Conservation (phyloP, 768 basidiomycete genomes). For the Lenzites betulinus region DNA sequence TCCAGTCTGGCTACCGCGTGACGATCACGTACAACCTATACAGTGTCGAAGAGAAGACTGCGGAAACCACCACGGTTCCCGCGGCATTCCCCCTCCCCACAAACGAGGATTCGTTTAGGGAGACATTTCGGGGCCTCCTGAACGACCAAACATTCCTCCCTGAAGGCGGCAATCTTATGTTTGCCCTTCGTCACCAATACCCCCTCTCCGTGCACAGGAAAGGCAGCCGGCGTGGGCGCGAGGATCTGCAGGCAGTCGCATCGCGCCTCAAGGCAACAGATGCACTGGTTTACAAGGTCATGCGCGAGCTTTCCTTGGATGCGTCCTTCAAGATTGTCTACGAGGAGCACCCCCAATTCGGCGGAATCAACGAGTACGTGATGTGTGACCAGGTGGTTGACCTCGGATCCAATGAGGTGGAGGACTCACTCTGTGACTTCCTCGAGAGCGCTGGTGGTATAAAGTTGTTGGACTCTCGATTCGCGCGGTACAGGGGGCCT, state of each 20-base stretch:
- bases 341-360: background rate
- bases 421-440: background rate
- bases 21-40: slow-evolving; percentile 49
- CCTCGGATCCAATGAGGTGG: too few species aligned
- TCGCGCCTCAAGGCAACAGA: slow-evolving; percentile 16
- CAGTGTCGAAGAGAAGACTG: slow-evolving; percentile 8
- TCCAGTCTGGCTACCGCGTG: slow-evolving; percentile 44
- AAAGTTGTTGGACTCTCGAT: background rate
- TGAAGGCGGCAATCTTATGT: slow-evolving; percentile 42
- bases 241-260: background rate
- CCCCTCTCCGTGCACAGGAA: too few species aligned
- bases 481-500: background rate
- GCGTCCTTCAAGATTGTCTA: slow-evolving; percentile 4
- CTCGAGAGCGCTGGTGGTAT: background rate
- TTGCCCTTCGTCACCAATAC: slow-evolving; percentile 42
- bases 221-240: background rate
- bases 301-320: slow-evolving; percentile 2
- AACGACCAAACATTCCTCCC: slow-evolving; percentile 38
- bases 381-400: slow-evolving; percentile 5
- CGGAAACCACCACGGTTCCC: background rate
- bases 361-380: background rate
- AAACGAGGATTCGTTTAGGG: slow-evolving; percentile 13
- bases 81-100: background rate
- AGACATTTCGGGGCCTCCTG: slow-evolving; percentile 33
- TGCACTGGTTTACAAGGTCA: slow-evolving; percentile 5